These are phyloP conservation scores for Arthrobotrys sphaeroides DNA, from an alignment of 2,329 filamentous ascomycete species.

Conservation along the genomic window DNA sequence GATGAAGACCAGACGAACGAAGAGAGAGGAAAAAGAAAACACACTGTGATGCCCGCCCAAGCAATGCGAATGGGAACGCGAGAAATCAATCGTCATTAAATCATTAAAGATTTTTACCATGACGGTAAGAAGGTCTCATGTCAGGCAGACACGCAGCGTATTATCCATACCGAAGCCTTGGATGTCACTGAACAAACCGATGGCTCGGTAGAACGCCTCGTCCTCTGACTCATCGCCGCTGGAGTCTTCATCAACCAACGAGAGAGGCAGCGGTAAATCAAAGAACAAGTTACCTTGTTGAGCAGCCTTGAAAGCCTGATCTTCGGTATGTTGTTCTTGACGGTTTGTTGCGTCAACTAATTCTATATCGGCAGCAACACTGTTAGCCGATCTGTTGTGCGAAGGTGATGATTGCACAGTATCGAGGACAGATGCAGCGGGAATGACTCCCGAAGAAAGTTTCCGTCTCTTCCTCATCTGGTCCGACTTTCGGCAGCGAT, in stretches of 20 bases:
- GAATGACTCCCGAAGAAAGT: slow-evolving; percentile 25
- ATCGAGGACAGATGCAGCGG: slow-evolving; percentile 29
- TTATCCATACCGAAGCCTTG: slow-evolving; percentile 53
- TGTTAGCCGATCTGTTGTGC: slow-evolving; percentile 51
- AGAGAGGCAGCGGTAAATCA: slow-evolving; percentile 55
- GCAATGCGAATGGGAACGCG: slow-evolving; percentile 8
- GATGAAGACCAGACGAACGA: slow-evolving; percentile 45
- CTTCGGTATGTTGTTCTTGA: slow-evolving; percentile 55
- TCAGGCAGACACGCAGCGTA: slow-evolving; percentile 42
- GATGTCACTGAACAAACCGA: slow-evolving; percentile 53
- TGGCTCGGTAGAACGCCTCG: slow-evolving; percentile 54
- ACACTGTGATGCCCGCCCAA: slow-evolving; percentile 24
- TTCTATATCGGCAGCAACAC: slow-evolving; percentile 51
- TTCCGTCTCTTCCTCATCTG: slow-evolving; percentile 36
- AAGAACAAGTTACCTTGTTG: slow-evolving; percentile 55
- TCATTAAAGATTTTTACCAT: slow-evolving; percentile 35
- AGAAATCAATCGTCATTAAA: slow-evolving; percentile 51
- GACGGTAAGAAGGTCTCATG: slow-evolving; percentile 27
- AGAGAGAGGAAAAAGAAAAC: slow-evolving; percentile 19
- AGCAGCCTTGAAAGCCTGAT: slow-evolving; percentile 54
- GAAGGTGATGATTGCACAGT: slow-evolving; percentile 26
- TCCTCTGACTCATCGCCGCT: slow-evolving; percentile 54
- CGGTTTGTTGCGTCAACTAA: slow-evolving; percentile 48
- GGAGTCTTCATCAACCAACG: slow-evolving; percentile 54
- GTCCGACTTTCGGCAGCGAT: slow-evolving; percentile 16